Conservation (phyloP, 73 alveolate species). For the Uronychia binucleata region DNA sequence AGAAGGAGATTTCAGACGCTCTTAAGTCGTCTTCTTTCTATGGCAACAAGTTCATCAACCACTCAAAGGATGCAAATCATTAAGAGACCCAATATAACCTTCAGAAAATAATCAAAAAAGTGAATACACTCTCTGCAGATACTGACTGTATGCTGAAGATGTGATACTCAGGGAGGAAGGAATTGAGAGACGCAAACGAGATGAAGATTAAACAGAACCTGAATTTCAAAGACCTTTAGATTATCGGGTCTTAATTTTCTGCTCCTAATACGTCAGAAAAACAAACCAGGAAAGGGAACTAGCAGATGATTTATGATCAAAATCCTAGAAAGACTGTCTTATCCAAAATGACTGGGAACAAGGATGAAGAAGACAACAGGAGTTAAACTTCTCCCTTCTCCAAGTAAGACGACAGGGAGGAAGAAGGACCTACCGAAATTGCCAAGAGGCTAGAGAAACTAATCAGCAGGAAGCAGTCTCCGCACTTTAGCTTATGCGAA, state of each 20-base stretch:
- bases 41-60: neutral
- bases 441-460: too few relatives aligned
- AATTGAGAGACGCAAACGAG: neutral
- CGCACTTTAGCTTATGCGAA: neutral
- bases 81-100: neutral
- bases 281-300: neutral
- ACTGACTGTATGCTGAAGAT: neutral
- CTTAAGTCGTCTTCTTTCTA: neutral
- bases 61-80: neutral
- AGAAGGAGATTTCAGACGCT: neutral
- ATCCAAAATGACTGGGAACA: neutral
- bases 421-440: too few relatives aligned
- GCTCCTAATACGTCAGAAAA: neutral
- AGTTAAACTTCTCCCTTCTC: neutral
- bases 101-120: neutral
- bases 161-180: neutral
- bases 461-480: too few relatives aligned
- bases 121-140: neutral
- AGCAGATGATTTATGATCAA: neutral
- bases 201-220: neutral
- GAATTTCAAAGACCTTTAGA: neutral
- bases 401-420: too few relatives aligned
- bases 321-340: neutral
- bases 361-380: neutral
- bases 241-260: neutral